Percentiles rank a stretch among this genome's conserved stretches.
phyloP scores from a whole-genome alignment of 192 early-diverging fungal genomes.

The Gamsiella multidivaricata region DNA sequence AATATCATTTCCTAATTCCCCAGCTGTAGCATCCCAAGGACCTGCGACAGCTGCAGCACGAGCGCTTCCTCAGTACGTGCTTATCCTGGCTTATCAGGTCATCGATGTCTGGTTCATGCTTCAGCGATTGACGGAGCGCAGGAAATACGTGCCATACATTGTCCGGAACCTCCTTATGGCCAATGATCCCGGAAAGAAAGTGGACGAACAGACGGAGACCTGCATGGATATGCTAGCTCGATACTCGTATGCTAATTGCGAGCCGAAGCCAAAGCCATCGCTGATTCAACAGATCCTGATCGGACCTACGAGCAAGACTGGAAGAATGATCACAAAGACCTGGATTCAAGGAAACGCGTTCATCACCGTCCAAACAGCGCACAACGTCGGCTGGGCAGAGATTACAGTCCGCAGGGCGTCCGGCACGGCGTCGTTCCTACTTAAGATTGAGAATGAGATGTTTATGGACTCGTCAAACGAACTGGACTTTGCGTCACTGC shows the following conservation, averaged over 20 bases:
- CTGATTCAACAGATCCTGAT: conserved; percentile 66
- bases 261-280: conserved; percentile 67
- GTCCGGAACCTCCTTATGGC: conserved; percentile 77
- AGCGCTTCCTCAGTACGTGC: conserved; percentile 82
- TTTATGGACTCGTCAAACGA: conserved; percentile 58
- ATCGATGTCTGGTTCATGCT: conserved; percentile 91
- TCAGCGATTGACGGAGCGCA: conserved; percentile 77
- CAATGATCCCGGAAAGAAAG: conserved; percentile 61
- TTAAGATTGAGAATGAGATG: conserved; percentile 76
- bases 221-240: conserved; percentile 95
- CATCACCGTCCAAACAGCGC: conserved; percentile 78
- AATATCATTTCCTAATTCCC: conserved; percentile 25
- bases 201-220: conserved; percentile 92
- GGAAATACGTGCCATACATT: conserved; percentile 84
- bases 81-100: conserved; percentile 94
- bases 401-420: conserved; percentile 85
- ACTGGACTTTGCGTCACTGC: conserved; percentile 59
- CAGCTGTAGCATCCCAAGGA: neutral
- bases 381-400: conserved; percentile 78
- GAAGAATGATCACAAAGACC: conserved; percentile 68
- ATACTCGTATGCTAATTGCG: conserved; percentile 81
- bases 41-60: conserved; percentile 25
- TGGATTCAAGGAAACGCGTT: conserved; percentile 92
- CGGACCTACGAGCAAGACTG: conserved; percentile 51
- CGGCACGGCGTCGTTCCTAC: conserved; percentile 76